phyloP scores from a whole-genome alignment of 176 grass and related monocot genomes.

The Zoysia pacifica region DNA sequence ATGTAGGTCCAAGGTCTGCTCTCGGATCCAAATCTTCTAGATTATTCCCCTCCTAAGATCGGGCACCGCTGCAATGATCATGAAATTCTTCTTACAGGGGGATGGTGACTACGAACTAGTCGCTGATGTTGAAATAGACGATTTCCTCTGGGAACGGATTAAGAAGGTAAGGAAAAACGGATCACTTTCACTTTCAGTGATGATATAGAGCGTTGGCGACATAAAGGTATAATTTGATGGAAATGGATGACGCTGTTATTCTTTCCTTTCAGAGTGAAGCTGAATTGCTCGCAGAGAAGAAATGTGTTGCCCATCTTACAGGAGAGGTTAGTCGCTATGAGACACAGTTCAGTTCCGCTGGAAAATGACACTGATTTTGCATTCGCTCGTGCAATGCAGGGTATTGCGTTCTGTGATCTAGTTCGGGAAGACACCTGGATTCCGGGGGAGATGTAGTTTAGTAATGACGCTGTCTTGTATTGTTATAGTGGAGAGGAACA shows the following conservation, averaged over 20 bases:
- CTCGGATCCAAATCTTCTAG: not conserved
- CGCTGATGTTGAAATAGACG: slow-evolving; percentile 70
- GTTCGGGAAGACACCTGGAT: slow-evolving; percentile 81
- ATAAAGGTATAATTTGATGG: not conserved
- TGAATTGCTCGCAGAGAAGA: slow-evolving; percentile 93
- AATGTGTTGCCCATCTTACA: slow-evolving; percentile 92
- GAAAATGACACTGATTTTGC: not conserved
- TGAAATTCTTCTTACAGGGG: slow-evolving; percentile 49
- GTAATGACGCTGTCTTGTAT: not conserved
- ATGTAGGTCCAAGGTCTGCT: slow-evolving; percentile 72
- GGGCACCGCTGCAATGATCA: not conserved
- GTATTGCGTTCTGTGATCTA: slow-evolving; percentile 85
- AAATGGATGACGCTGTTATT: slow-evolving; percentile 26
- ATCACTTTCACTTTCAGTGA: not conserved
- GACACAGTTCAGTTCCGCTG: not conserved
- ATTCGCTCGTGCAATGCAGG: slow-evolving; percentile 50
- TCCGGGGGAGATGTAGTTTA: slow-evolving; percentile 70
- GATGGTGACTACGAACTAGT: slow-evolving; percentile 89
- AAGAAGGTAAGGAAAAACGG: slow-evolving; percentile 61
- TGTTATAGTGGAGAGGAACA: not conserved
- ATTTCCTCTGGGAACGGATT: slow-evolving; percentile 85
- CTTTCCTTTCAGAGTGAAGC: slow-evolving; percentile 62
- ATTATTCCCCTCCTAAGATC: slow-evolving; percentile 4
- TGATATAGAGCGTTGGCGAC: not conserved
- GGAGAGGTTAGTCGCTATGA: slow-evolving; percentile 64